Base-by-base conservation (phyloP, 1,284 basidiomycete species). In the Apiotrichum brassicae region DNA sequence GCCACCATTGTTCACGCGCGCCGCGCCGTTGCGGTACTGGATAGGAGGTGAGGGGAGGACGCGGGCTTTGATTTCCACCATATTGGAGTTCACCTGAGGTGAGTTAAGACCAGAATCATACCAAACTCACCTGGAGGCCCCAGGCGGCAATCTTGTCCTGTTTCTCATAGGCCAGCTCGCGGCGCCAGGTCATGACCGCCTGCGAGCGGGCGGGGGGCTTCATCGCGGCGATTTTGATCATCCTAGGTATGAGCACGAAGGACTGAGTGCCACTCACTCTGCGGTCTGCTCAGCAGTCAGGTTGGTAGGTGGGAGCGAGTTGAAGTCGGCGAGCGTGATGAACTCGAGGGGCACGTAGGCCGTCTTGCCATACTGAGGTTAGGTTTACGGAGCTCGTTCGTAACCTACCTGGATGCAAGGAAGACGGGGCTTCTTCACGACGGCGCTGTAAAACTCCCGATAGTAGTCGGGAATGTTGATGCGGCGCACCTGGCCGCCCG, bases 211-310 rank as follows among this genome's bases (percentile, higher is more conserved):
- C 63, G 6, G 47, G 43, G 18, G 72, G 72, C n/a, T 46, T 53
- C 42, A 66, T 57, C 6, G 71, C 72, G 18, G 63, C 62, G 32
- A 65, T 46, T 53, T 70, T 71, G 64, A 73, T 72, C 70, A 74
- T 73, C 36, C 64, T 66, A 14, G 28, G 28, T 30, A 14, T 30
- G 28, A 30, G 28, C 14, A 9, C 28, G 28, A 9, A n/a, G 35
- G 11, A n/a, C 25, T 50, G 19, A 49, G 47, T 13, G 28, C 3
- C 12, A 46, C 64, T 61, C 33, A 66, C 65, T 62, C 63, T 14
- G 66, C 60, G 6, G 58, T 65, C 48, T 64, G 67, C 48, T 63
- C 67, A 22, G 63, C 56, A 9, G 57, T 54, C 18, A 64, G 51
- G 57, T 67, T 70, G 11, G 58, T 59, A 0, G 64, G 64, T 19